Base-by-base conservation (phyloP, 2,329 filamentous ascomycete species). In the Fusarium keratoplasticum region DNA sequence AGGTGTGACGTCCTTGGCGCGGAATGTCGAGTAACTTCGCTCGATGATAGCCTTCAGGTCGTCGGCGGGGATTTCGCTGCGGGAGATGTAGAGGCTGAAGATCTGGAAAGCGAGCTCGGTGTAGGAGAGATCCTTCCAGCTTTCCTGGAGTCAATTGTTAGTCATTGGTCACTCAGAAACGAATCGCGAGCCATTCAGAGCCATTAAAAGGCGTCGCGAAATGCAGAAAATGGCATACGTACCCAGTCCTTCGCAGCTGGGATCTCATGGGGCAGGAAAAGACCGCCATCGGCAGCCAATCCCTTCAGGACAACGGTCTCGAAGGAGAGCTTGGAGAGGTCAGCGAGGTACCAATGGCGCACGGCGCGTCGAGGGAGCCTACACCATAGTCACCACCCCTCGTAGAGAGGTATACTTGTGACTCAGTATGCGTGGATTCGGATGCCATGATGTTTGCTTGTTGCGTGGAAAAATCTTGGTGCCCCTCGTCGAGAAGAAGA, bases 21-120 rank as follows among this genome's bases (percentile, higher is more conserved):
- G 93, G 87, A 99, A 99, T 10, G 95, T 97, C 22, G 93, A 90
- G 82, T 99, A 99, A 79, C 93, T 96, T 77, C 91, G 90, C 76
- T 91, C 86, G 82, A 98, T 94, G 81, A 99, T 78, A 72, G 88
- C 90, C 82, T 93, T 94, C 42, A 99, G 89, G 79, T 98, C 95
- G 67, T 89, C 86, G 31, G 72, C 72, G 55, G 72, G 72, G 36
- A 74, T 75, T 74, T 93, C 77, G 59, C 74, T 75, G 36, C 70
- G 69, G 27, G 95, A 95, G 79, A 98, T 95, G 85, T 96, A 98
- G 61, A 97, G 90, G 58, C 91, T 94, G 82, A 98, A 90, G 81
- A 98, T 92, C 81, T 95, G 89, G 83, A 92, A 94, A 64, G 95
- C 95, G 62, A 98, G 88, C 36, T 97, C 93, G 79, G 92, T 85